Evolutionary conservation across 495 filamentous ascomycete genomes (phyloP), one percentile per base, ranked within the genome.

Genomic region (Podospora australis): DNA sequence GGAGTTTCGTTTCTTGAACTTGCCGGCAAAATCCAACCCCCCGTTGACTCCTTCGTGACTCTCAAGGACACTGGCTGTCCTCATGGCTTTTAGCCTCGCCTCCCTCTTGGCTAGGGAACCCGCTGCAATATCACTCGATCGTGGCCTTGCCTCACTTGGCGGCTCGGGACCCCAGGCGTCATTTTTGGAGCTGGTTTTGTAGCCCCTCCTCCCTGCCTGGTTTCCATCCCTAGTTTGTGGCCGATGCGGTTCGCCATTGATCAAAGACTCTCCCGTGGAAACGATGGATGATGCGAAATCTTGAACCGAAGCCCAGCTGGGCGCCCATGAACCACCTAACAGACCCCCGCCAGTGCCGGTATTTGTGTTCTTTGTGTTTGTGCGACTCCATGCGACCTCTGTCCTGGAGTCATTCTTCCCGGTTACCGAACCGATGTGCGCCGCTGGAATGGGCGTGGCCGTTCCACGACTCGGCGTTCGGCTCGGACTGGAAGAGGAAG

Each of bases 1-100:
- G 17, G 77, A 80, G n/a, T 58, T 75, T 46, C 77, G 63, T 53
- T 70, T 65, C 59, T 81, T 81, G 55, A 71, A 75, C 44, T 64
- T 71, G 8, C 73, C 69, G 16, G 66, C 44, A 10, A 69, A 59
- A 49, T 78, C 73, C 40, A 74, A 43, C 2, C 66, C 68, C n/a
- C 67, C 69, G 45, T 73, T 74, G 4, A 70, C 64, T 2, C 69
- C 72, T 8, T 74, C 72, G 44, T 74, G 63, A 17, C 70, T 73
- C 48, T 79, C 73, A n/a, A 79, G 60, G 3, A 79, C 61, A 44
- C 70, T 73, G 19, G 66, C 68, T 30, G 58, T 74, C 55, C 66
- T 72, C 63, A 65, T 68, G 6, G 70, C 67, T 57, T 67, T 71
- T 25, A 78, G 57, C 28, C 57, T 54, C 21, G 71, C 70, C 19